Conservation (phyloP, 192 early-diverging fungal genomes). For the Coemansia sp. region DNA sequence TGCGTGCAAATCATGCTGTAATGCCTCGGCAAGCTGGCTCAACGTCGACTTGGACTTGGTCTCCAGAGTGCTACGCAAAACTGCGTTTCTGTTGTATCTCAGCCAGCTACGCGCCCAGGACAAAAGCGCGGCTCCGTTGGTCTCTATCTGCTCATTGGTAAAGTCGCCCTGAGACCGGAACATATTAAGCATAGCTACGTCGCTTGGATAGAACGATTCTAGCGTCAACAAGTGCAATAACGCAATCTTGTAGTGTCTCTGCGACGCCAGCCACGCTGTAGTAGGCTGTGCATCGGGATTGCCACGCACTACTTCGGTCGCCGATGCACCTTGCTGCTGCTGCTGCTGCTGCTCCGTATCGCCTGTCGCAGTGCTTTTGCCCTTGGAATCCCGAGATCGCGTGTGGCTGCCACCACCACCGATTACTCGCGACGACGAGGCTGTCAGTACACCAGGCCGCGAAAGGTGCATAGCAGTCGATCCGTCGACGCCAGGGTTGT, state of each 20-base stretch:
- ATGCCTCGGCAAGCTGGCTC: slow-evolving; percentile 42
- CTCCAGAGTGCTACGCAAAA: slow-evolving; percentile 41
- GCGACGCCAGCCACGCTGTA: slow-evolving; percentile 25
- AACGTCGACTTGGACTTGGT: slow-evolving; percentile 33
- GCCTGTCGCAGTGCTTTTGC: background rate
- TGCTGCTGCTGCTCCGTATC: background rate
- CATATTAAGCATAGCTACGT: slow-evolving; percentile 49
- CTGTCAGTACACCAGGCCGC: slow-evolving; percentile 4
- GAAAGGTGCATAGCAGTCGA: slow-evolving; percentile 18
- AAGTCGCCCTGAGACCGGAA: slow-evolving; percentile 42
- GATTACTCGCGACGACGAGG: background rate
- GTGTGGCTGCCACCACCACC: background rate
- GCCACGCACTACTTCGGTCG: background rate
- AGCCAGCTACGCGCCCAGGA: slow-evolving; percentile 58
- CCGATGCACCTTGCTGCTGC: background rate
- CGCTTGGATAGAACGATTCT: slow-evolving; percentile 55
- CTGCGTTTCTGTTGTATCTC: slow-evolving; percentile 52
- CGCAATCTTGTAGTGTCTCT: slow-evolving; percentile 47
- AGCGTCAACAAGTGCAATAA: slow-evolving; percentile 47
- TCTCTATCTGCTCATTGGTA: slow-evolving; percentile 42
- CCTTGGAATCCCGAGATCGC: background rate
- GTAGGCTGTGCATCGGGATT: slow-evolving; percentile 44
- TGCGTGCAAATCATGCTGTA: slow-evolving; percentile 50
- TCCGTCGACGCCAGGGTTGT: background rate
- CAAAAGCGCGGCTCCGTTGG: slow-evolving; percentile 26